Evolutionary conservation across 306 rosid genomes (phyloP), one percentile per base, ranked within the genome.

Genomic region (peach (Prunus persica)): DNA sequence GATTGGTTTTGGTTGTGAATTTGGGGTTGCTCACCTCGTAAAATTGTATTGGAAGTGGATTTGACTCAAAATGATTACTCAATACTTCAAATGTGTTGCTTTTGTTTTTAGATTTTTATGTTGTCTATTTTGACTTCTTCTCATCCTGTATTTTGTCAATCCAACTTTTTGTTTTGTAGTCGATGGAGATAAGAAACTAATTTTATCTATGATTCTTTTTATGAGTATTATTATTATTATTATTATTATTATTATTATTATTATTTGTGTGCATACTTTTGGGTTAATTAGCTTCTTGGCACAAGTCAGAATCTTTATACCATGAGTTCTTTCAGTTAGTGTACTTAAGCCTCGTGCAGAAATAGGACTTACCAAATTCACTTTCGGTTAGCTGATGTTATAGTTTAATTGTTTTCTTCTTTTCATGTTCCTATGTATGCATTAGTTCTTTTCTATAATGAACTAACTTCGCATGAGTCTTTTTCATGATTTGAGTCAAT

Each of bases 161-260:
- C 60, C 18, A 14, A 27, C 24, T n/a, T 45, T 45, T 18, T 49
- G 32, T 20, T 8, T 27, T 2, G 43, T 8, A 11, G 20, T 61
- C 6, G 16, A 3, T 38, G 4, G 1, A 1, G 27, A 52, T 41
- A 8, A 28, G 24, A 13, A 52, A 25, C 41, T 24, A 24, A 24
- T 15, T 18, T 76, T 73, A 76, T 56, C 51, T 76, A 18, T 68
- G 47, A 43, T 67, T 76, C n/a, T 20, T 55, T 55, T 3, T 30
- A 43, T 18, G 5, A 16, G 22, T 54, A 57, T 24, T 22, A 57
- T 24, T 28, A 11, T 6, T 30, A 11, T 11, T 22, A 22, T 24
- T 24, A 1, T 24, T 1, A n/a, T n/a, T 54, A 57, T 24, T 22
- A 57, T 24, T 28, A 11, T 6, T 30, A 11, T 11, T 22, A 22